A percentile compares a stretch with the other conserved stretches of the same genome.
Evolutionary conservation across 495 filamentous ascomycete genomes (phyloP).

Genomic region (Podospora australis): DNA sequence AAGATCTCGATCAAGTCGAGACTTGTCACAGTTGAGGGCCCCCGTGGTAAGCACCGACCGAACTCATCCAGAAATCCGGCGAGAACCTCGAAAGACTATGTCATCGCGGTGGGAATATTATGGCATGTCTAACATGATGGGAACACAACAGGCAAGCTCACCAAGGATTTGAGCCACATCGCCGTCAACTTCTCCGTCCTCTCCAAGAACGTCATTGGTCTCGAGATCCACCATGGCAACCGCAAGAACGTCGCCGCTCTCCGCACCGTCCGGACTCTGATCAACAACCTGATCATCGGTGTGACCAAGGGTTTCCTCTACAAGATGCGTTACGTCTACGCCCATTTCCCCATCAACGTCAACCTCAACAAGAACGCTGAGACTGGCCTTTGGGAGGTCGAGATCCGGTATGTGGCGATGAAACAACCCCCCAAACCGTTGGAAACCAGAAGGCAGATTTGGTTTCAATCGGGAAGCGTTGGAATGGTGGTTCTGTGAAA

Average conservation of each 20-base stretch:
- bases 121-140: constrained; percentile 1
- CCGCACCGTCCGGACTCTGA: constrained; percentile 92
- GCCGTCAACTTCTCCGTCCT: constrained; percentile 89
- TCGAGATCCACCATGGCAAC: constrained; percentile 94
- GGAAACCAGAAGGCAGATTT: background rate
- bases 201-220: constrained; percentile 74
- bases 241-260: constrained; percentile 97
- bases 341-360: constrained; percentile 99
- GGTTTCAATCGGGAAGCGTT: no score
- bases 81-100: background rate
- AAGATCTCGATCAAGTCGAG: constrained; percentile 94
- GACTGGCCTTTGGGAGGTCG: constrained; percentile 80
- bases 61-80: background rate
- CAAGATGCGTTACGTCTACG: constrained; percentile 99
- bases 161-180: constrained; percentile 91
- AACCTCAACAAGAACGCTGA: constrained; percentile 95
- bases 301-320: constrained; percentile 99
- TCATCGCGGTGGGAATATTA: background rate
- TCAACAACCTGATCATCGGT: constrained; percentile 96
- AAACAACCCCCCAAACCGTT: background rate
- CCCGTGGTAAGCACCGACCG: constrained; percentile 55
- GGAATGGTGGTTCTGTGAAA: background rate
- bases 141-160: constrained; percentile 66
- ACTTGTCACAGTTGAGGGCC: constrained; percentile 91
- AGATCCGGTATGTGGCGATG: constrained; percentile 77